These are phyloP conservation scores for Kodamaea lidongshanica DNA, from an alignment of 805 yeast species.

Conservation along the genomic window DNA sequence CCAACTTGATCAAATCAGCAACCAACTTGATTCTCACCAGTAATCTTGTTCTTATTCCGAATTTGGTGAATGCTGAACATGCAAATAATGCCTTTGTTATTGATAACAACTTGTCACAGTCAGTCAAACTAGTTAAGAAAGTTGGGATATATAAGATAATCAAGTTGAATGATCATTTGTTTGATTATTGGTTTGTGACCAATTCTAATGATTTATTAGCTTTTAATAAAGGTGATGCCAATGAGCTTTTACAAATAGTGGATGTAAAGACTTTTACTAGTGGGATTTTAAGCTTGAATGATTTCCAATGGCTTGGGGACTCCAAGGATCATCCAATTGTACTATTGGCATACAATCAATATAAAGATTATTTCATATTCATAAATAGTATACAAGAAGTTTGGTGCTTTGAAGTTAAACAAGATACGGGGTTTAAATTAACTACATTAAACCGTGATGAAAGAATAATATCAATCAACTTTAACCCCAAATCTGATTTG, in stretches of 20 bases:
- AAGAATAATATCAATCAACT: constrained; percentile 7
- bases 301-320: constrained; percentile 24
- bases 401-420: constrained; percentile 14
- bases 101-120: constrained; percentile 4
- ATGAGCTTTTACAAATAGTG: constrained; percentile 25
- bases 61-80: constrained; percentile 23
- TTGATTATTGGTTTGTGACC: constrained; percentile 31
- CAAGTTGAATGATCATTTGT: constrained; percentile 27
- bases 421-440: constrained; percentile 2
- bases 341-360: constrained; percentile 21
- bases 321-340: constrained; percentile 12
- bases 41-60: constrained; percentile 3
- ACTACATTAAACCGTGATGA: constrained; percentile 11
- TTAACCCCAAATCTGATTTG: constrained; percentile 21
- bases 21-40: constrained; percentile 19
- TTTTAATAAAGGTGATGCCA: constrained; percentile 16
- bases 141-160: constrained; percentile 22
- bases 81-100: constrained; percentile 16
- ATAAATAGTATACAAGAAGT: constrained; percentile 21
- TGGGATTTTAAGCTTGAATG: constrained; percentile 21
- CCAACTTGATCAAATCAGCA: constrained; percentile 26
- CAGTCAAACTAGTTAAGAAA: constrained; percentile 4
- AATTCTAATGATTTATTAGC: constrained; percentile 35
- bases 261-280: constrained; percentile 28
- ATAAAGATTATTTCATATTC: constrained; percentile 23